These are phyloP conservation scores for Clarireedia sp. DNA, from an alignment of 2,329 filamentous ascomycete species.

Conservation along the genomic window DNA sequence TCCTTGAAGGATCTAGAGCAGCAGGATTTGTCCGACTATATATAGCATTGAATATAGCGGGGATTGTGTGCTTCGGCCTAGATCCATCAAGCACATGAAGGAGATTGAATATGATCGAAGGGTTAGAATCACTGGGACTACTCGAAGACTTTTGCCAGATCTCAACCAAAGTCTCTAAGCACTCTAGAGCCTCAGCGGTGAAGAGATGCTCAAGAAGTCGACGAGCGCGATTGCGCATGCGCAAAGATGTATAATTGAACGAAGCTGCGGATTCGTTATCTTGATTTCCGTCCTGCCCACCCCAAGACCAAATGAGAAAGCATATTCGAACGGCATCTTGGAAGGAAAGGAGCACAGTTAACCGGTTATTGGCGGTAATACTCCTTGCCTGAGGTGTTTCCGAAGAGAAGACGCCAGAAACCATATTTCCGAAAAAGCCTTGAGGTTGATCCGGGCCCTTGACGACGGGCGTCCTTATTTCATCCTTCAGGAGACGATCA, in stretches of 20 bases:
- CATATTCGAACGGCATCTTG: conserved; percentile 91
- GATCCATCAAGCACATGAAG: conserved; percentile 88
- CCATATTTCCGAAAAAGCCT: conserved; percentile 90
- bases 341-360: conserved; percentile 92
- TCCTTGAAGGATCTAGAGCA: conserved; percentile 68
- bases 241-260: conserved; percentile 81
- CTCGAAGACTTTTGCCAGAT: conserved; percentile 60
- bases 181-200: conserved; percentile 84
- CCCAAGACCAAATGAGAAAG: conserved; percentile 94
- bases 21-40: conserved; percentile 86
- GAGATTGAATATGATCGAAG: conserved; percentile 69
- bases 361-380: conserved; percentile 81
- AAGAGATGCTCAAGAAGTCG: conserved; percentile 89
- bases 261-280: conserved; percentile 68
- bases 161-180: conserved; percentile 81
- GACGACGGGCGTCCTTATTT: conserved; percentile 56
- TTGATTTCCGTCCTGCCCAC: conserved; percentile 54
- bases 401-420: conserved; percentile 79
- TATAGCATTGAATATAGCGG: conserved; percentile 90
- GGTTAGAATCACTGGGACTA: conserved; percentile 40
- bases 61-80: conserved; percentile 82
- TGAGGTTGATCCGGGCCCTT: conserved; percentile 79
- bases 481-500: conserved; percentile 70
- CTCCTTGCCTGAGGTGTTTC: conserved; percentile 71
- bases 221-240: conserved; percentile 82